phyloP scores from a whole-genome alignment of 148 eudicot genomes.

The Pharnaceum exiguum region DNA sequence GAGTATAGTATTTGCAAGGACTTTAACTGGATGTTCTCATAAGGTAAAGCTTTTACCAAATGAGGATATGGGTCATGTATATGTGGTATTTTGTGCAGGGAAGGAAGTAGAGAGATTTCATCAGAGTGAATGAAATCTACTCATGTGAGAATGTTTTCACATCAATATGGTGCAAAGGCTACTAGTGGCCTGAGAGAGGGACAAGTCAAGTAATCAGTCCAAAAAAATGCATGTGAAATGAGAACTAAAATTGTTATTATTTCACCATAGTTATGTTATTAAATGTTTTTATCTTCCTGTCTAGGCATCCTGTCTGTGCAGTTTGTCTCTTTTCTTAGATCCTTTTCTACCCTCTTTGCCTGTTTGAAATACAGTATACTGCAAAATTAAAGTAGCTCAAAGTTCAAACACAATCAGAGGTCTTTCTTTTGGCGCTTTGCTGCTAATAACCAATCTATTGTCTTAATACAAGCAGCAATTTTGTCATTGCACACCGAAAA shows the following conservation, averaged over 20 bases:
- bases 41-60: neutral
- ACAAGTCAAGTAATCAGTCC: conserved; percentile 21
- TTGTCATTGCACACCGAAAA: too few relatives aligned
- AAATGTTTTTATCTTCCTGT: conserved; percentile 18
- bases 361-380: conserved; percentile 2
- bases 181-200: neutral
- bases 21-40: neutral
- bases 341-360: neutral
- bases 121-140: conserved; percentile 14
- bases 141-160: conserved; percentile 14
- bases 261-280: neutral
- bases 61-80: conserved; percentile 1
- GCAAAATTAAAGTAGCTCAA: neutral
- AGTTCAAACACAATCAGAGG: too few relatives aligned
- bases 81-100: conserved; percentile 4
- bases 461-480: too few relatives aligned
- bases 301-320: conserved; percentile 20
- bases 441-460: too few relatives aligned
- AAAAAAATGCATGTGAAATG: conserved; percentile 27
- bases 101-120: neutral
- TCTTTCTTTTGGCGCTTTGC: conserved; percentile 1
- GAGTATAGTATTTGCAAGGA: neutral
- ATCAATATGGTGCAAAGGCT: conserved; percentile 5
- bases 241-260: neutral
- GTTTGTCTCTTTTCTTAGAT: conserved; percentile 1